Conservation (phyloP, 1,284 basidiomycete species). For the Lentinula novae-zelandiae region DNA sequence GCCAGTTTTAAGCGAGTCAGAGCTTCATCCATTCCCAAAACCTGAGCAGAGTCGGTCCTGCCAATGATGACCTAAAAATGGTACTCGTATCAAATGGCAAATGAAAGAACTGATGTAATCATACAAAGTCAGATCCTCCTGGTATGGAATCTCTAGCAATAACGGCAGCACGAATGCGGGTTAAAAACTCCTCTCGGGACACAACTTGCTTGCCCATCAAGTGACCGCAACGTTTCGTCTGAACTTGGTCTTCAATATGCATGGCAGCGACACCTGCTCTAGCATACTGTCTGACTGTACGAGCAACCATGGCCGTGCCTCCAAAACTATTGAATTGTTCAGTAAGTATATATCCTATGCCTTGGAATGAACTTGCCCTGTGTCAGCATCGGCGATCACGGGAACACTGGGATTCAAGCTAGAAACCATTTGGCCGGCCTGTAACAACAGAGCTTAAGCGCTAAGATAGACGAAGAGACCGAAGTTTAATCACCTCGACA, state of each 20-base stretch:
- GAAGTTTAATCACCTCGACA: slow-evolving; percentile 41
- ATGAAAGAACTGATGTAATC: slow-evolving; percentile 13
- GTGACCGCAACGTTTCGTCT: slow-evolving; percentile 82
- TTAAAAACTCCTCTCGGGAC: slow-evolving; percentile 69
- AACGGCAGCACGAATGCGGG: slow-evolving; percentile 74
- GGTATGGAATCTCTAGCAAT: slow-evolving; percentile 68
- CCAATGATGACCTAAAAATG: slow-evolving; percentile 66
- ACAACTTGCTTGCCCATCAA: slow-evolving; percentile 77
- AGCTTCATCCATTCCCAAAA: slow-evolving; percentile 75
- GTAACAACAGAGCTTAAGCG: not conserved
- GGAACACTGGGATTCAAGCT: slow-evolving; percentile 59
- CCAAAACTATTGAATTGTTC: slow-evolving; percentile 51
- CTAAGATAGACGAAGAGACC: not conserved
- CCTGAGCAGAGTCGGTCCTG: slow-evolving; percentile 77
- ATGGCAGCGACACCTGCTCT: slow-evolving; percentile 71
- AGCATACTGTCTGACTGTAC: slow-evolving; percentile 71
- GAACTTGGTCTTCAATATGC: slow-evolving; percentile 83
- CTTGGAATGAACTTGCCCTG: slow-evolving; percentile 42
- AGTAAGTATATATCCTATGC: not conserved
- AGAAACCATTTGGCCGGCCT: slow-evolving; percentile 63
- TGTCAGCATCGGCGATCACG: slow-evolving; percentile 81
- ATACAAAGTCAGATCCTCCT: slow-evolving; percentile 66
- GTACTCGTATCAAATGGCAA: not conserved
- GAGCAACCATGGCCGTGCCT: slow-evolving; percentile 72
- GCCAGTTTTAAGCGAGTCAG: slow-evolving; percentile 66